These are phyloP conservation scores for Talaromyces sp. DNA, from an alignment of 2,329 filamentous ascomycete genomes.

Conservation along the genomic window DNA sequence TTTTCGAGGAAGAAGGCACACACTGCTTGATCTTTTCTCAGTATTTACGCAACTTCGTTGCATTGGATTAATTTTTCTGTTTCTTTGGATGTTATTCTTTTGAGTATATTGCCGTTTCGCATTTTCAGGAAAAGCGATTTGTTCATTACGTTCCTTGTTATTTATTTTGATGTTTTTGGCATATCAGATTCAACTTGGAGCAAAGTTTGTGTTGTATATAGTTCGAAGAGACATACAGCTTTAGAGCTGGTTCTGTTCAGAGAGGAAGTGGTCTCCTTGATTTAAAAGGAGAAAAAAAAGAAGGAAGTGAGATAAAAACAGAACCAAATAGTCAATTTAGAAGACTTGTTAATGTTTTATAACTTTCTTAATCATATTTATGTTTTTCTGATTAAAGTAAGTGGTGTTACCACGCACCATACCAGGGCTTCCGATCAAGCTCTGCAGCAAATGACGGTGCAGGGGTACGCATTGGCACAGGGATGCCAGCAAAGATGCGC, in stretches of 20 bases:
- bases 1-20: slow-evolving; percentile 1
- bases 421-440: slow-evolving; percentile 12
- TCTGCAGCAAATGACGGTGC: slow-evolving; percentile 15
- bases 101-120: not conserved
- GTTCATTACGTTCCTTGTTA: not conserved
- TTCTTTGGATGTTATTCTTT: not conserved
- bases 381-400: not conserved
- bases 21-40: not conserved
- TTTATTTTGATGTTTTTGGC: not conserved
- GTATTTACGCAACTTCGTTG: not conserved
- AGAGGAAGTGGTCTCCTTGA: not conserved
- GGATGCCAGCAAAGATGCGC: slow-evolving; percentile 22
- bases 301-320: not conserved
- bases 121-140: not conserved
- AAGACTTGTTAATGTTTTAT: not conserved
- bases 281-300: not conserved
- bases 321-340: not conserved
- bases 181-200: not conserved
- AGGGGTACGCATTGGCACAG: slow-evolving; percentile 41
- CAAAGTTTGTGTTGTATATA: not conserved
- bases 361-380: not conserved
- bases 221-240: not conserved
- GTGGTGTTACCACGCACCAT: slow-evolving; percentile 12
- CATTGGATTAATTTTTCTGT: not conserved
- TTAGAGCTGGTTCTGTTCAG: not conserved